Percentiles rank a stretch among this genome's conserved stretches.
Conservation (phyloP, 2,329 filamentous ascomycete genomes). For the Verruconis gallopava region DNA sequence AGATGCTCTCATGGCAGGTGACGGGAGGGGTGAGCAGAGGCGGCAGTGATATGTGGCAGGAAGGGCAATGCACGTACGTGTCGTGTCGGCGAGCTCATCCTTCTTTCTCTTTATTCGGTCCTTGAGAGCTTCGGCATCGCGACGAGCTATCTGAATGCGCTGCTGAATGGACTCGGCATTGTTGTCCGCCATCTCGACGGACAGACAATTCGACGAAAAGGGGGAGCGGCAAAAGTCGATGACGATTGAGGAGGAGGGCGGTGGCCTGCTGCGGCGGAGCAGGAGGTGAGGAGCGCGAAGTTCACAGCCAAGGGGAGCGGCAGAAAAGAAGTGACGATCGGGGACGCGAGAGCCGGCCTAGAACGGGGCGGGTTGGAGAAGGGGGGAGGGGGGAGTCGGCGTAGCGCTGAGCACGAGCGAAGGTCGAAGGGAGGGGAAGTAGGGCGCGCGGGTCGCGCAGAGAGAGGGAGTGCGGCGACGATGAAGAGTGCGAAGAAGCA, state of each 20-base stretch:
- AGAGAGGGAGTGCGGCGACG: too few relatives aligned
- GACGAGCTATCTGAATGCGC: conserved; percentile 85
- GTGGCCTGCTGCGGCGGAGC: background rate
- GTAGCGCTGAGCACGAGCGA: too few relatives aligned
- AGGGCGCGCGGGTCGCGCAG: too few relatives aligned
- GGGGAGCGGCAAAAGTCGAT: too few relatives aligned
- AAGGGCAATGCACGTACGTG: conserved; percentile 55
- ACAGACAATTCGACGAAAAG: background rate
- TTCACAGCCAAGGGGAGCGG: background rate
- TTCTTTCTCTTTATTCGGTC: conserved; percentile 99
- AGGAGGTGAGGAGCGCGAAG: background rate
- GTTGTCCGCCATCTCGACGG: conserved; percentile 8
- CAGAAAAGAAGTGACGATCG: background rate
- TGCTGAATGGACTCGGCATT: conserved; percentile 9
- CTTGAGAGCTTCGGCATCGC: conserved; percentile 95
- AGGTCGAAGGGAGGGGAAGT: too few relatives aligned
- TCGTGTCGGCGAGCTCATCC: conserved; percentile 97
- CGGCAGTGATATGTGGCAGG: conserved; percentile 8
- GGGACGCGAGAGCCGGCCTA: too few relatives aligned
- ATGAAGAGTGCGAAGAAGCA: too few relatives aligned
- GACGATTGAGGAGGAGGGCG: background rate
- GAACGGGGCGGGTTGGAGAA: too few relatives aligned
- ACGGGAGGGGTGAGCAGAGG: background rate
- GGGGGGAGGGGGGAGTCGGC: too few relatives aligned
- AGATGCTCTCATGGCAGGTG: too few relatives aligned